Conservation (phyloP, 2,329 filamentous ascomycete species). For the Sclerotiophoma versabilis region DNA sequence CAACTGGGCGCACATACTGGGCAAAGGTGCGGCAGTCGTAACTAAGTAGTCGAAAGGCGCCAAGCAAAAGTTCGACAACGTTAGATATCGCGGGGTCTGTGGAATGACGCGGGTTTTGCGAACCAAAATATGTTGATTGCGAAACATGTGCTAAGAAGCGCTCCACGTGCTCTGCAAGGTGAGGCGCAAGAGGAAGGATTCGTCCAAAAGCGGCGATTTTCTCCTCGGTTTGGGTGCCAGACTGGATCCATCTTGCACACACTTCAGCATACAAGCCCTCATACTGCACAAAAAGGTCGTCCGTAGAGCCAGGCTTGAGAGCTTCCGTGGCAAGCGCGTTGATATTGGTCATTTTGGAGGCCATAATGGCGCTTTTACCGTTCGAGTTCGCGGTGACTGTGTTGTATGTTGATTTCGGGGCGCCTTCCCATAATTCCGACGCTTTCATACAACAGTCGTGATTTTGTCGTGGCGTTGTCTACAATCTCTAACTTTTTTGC, state of each 20-base stretch:
- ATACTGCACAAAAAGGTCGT: slow-evolving; percentile 76
- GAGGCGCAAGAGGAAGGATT: slow-evolving; percentile 81
- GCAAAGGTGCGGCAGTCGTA: slow-evolving; percentile 76
- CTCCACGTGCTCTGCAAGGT: slow-evolving; percentile 77
- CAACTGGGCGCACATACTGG: slow-evolving; percentile 68
- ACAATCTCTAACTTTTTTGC: slow-evolving; percentile 34
- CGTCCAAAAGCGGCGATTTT: slow-evolving; percentile 76
- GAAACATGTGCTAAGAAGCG: slow-evolving; percentile 49
- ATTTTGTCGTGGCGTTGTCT: slow-evolving; percentile 26
- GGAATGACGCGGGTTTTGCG: neutral
- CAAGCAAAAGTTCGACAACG: slow-evolving; percentile 63
- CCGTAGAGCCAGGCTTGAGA: slow-evolving; percentile 73
- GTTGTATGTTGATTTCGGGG: slow-evolving; percentile 27
- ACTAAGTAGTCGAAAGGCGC: slow-evolving; percentile 79
- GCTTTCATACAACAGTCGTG: slow-evolving; percentile 29
- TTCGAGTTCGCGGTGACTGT: slow-evolving; percentile 26
- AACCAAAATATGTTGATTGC: slow-evolving; percentile 32
- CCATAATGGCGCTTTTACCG: slow-evolving; percentile 19
- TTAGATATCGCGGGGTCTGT: neutral
- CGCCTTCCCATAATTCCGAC: slow-evolving; percentile 48
- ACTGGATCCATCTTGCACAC: slow-evolving; percentile 77
- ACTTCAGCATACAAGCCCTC: slow-evolving; percentile 80
- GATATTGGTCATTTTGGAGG: slow-evolving; percentile 39
- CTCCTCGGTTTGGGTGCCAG: slow-evolving; percentile 43
- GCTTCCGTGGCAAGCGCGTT: slow-evolving; percentile 38